Evolutionary conservation across 1,139 yeast genomes (phyloP).

Genomic region (Suhomyces bolitotheri): DNA sequence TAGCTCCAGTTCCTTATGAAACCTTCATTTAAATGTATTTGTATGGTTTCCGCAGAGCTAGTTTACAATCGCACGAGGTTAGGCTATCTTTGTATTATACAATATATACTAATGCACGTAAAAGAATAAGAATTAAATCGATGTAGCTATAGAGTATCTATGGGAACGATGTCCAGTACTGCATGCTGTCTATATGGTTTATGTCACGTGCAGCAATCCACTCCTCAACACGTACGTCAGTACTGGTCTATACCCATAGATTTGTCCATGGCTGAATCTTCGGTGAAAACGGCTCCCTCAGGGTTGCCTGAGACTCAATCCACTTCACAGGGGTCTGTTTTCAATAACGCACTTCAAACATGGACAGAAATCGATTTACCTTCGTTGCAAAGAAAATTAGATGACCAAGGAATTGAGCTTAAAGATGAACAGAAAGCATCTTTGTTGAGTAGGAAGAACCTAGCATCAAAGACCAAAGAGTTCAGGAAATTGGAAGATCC

Average conservation of each 20-base stretch:
- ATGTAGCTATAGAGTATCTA: too few species aligned
- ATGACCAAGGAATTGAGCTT: constrained; percentile 71
- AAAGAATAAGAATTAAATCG: constrained; percentile 10
- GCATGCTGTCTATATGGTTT: too few species aligned
- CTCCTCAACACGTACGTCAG: constrained; percentile 5
- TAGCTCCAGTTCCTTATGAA: constrained; percentile 99
- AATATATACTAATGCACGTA: constrained; percentile 17
- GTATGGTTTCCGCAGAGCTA: constrained; percentile 13
- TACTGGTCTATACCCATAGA: background rate
- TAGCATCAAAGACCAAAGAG: constrained; percentile 80
- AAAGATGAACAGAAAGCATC: constrained; percentile 70
- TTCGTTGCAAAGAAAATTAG: constrained; percentile 66
- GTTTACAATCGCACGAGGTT: constrained; percentile 7
- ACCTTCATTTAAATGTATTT: constrained; percentile 77
- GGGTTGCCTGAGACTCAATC: constrained; percentile 4
- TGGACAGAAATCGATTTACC: constrained; percentile 81
- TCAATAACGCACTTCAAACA: constrained; percentile 57
- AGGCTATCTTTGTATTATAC: constrained; percentile 12
- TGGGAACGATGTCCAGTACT: too few species aligned
- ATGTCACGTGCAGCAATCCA: too few species aligned
- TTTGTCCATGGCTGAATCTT: constrained; percentile 3
- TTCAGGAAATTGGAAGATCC: constrained; percentile 71
- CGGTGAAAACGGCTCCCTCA: constrained; percentile 2
- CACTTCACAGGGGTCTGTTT: constrained; percentile 19
- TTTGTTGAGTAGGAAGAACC: constrained; percentile 64